A percentile compares a stretch with the other conserved stretches of the same genome.
These are phyloP conservation scores for Mycocentrospora acerina DNA, from an alignment of 2,329 filamentous ascomycete species.

Conservation along the genomic window DNA sequence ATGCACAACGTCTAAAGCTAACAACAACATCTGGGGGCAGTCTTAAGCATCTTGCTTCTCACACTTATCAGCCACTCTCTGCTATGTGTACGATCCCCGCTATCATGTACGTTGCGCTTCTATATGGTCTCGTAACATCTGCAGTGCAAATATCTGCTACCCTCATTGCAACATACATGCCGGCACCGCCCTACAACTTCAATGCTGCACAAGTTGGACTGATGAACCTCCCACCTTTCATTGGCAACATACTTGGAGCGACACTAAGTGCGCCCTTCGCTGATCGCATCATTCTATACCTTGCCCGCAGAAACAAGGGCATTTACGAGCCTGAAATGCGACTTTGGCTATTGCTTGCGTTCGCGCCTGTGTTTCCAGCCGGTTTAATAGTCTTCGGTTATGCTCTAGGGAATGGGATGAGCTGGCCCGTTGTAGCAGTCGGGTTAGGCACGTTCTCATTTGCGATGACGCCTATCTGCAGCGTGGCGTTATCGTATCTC, in stretches of 20 bases:
- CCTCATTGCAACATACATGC: slow-evolving; percentile 6
- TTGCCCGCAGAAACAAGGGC: slow-evolving; percentile 50
- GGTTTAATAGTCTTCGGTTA: slow-evolving; percentile 10
- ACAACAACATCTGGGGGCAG: slow-evolving; percentile 4
- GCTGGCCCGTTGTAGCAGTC: slow-evolving; percentile 11
- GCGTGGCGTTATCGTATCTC: slow-evolving; percentile 42
- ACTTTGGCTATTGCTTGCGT: slow-evolving; percentile 27
- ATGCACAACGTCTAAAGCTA: slow-evolving; percentile 3
- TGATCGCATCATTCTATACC: slow-evolving; percentile 40
- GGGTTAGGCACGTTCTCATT: slow-evolving; percentile 9
- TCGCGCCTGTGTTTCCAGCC: slow-evolving; percentile 11
- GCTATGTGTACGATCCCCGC: slow-evolving; percentile 7
- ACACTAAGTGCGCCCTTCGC: slow-evolving; percentile 30
- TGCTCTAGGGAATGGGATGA: slow-evolving; percentile 6
- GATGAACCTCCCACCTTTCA: slow-evolving; percentile 40
- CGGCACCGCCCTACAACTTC: slow-evolving; percentile 43
- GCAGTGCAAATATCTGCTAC: slow-evolving; percentile 6
- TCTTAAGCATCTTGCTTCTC: slow-evolving; percentile 1
- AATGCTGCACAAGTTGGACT: slow-evolving; percentile 43
- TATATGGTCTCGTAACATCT: slow-evolving; percentile 7
- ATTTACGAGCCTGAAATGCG: slow-evolving; percentile 56
- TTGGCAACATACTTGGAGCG: slow-evolving; percentile 39
- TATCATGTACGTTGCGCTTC: slow-evolving; percentile 7
- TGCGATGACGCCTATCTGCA: slow-evolving; percentile 11
- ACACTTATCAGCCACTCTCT: slow-evolving; percentile 6